Conservation (phyloP, 169 alveolate species). For the Eimeria falciformis region DNA sequence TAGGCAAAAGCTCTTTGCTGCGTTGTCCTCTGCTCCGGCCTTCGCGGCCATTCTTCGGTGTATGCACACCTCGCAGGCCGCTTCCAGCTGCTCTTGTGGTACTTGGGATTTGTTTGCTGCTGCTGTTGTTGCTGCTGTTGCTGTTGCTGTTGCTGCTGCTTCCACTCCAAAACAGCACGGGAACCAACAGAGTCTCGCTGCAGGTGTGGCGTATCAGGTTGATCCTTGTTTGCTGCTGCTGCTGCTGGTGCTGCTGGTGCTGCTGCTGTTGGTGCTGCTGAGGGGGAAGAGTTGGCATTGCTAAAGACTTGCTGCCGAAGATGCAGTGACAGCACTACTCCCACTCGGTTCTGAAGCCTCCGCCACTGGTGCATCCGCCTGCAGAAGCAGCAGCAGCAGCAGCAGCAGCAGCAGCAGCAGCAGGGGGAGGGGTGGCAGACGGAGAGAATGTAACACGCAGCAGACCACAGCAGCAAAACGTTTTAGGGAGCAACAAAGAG, state of each 20-base stretch:
- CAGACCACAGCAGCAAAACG: not conserved
- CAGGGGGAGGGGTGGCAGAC: not conserved
- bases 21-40: not conserved
- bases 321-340: slow-evolving; percentile 50
- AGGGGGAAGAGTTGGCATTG: not conserved
- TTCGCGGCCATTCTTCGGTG: not conserved
- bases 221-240: no score
- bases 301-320: slow-evolving; percentile 58
- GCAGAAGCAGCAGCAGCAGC: slow-evolving; percentile 37
- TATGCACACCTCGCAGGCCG: slow-evolving; percentile 41
- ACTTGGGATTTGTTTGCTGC: not conserved
- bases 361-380: slow-evolving; percentile 70
- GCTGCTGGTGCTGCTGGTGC: not conserved
- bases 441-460: not conserved
- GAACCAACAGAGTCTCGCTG: slow-evolving; percentile 7
- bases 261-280: slow-evolving; percentile 7
- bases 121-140: slow-evolving; percentile 32
- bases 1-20: slow-evolving; percentile 55
- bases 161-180: not conserved
- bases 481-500: no score
- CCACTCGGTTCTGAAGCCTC: slow-evolving; percentile 11
- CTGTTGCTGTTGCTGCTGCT: slow-evolving; percentile 3
- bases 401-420: not conserved
- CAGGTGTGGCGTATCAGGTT: not conserved
- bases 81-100: not conserved